These are phyloP conservation scores for Calocybe gambosa DNA, from an alignment of 1,284 basidiomycete species.

Conservation along the genomic window DNA sequence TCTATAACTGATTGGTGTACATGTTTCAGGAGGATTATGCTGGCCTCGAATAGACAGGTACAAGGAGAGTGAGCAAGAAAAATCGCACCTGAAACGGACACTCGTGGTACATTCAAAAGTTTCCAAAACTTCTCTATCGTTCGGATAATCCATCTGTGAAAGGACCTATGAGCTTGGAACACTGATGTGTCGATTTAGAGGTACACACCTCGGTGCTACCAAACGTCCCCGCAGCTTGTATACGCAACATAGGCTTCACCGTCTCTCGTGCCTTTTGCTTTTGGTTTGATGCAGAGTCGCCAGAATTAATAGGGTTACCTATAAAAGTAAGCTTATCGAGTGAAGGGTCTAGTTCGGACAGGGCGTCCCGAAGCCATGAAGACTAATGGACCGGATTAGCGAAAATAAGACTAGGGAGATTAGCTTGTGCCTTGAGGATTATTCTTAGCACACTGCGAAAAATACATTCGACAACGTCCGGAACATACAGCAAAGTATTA, in stretches of 20 bases:
- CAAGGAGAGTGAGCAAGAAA: neutral
- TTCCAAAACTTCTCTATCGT: constrained; percentile 85
- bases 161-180: neutral
- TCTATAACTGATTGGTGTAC: constrained; percentile 57
- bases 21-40: neutral
- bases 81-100: constrained; percentile 67
- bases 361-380: constrained; percentile 85
- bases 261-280: constrained; percentile 23
- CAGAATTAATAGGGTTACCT: constrained; percentile 48
- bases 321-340: constrained; percentile 80
- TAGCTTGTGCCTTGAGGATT: constrained; percentile 69
- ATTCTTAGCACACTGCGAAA: constrained; percentile 64
- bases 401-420: neutral
- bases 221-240: constrained; percentile 74
- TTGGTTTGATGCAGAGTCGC: constrained; percentile 22
- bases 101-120: constrained; percentile 71
- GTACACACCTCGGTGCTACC: constrained; percentile 71
- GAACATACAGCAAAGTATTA: neutral
- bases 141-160: constrained; percentile 85
- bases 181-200: neutral
- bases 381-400: constrained; percentile 43
- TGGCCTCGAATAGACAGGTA: neutral
- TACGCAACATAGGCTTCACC: constrained; percentile 59
- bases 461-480: neutral
- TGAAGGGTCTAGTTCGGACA: constrained; percentile 84